Evolutionary conservation across 352 stramenopile species (phyloP), one percentile per base, ranked within the genome.

Genomic region (Phytophthora citrophthora): DNA sequence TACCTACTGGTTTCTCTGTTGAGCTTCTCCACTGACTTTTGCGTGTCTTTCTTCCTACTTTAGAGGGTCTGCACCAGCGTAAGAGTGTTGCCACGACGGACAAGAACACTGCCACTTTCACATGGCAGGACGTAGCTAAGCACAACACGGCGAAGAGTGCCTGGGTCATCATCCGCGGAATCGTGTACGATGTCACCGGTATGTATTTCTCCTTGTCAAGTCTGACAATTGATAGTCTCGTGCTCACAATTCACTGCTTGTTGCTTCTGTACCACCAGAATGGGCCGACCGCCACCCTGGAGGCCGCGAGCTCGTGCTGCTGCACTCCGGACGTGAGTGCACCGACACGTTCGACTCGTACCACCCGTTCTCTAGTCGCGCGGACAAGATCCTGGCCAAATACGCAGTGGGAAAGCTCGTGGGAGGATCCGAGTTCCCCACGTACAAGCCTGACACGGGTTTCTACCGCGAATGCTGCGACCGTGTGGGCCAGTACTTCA

Each of bases 141-240:
- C 97, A 99, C 74, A 93, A 96, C 76, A 98, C 94, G 49, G 89
- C 91, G 24, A 75, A 93, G 24, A 98, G 98, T 87, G 96, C 95
- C 20, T 99, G 97, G 97, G 89, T 99, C 47, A 97, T 99, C 41
- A 89, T 98, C 63, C 86, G 91, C 65, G 89, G 90, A 61, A 89
- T 94, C 45, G 91, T 98, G n/a, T 98, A 98, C 76, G 91, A 98
- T 58, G 90, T 98, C n/a, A 97, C 92, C 10, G 78, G 85, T 91
- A 46, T 68, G 64, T 43, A 34, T 12, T 6, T 46, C 11, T 6
- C 26, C 41, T 54, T 13, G 24, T 49, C 38, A 26, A 52, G 36
- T 8, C 15, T n/a, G 23, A 29, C 8, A 29, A 39, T 11, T 27
- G 5, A 10, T n/a, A 15, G 23, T 52, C 34, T n/a, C 23, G n/a